Percentiles rank a stretch among this genome's conserved stretches.
Evolutionary conservation across 768 basidiomycete species (phyloP).

Genomic region (Leccinum longicurvipes): DNA sequence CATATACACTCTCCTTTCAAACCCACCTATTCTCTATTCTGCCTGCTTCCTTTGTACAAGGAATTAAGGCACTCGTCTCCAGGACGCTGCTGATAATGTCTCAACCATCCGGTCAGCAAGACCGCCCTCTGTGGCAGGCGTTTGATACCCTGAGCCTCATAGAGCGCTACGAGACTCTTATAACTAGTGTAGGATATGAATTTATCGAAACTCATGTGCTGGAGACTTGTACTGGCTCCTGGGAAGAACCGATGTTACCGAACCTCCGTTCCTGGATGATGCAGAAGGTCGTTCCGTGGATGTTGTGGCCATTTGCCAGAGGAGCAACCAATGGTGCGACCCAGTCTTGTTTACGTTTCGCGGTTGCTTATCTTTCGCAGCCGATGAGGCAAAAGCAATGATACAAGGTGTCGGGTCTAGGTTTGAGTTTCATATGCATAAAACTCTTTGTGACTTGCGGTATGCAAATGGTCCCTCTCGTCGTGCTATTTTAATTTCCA

Average conservation of each 20-base stretch:
- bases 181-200: constrained; percentile 82
- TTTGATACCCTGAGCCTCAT: constrained; percentile 73
- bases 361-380: constrained; percentile 32
- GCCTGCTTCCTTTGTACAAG: constrained; percentile 62
- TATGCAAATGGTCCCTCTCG: constrained; percentile 33
- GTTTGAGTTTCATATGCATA: constrained; percentile 92
- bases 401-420: constrained; percentile 74
- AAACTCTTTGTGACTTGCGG: constrained; percentile 85
- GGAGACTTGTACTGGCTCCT: constrained; percentile 62
- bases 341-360: neutral
- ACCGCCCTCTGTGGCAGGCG: constrained; percentile 48
- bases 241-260: constrained; percentile 63
- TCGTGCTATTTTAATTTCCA: neutral
- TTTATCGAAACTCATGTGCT: constrained; percentile 75
- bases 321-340: constrained; percentile 54
- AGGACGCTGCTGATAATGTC: constrained; percentile 43
- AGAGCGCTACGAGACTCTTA: constrained; percentile 79
- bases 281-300: constrained; percentile 78
- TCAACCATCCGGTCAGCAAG: constrained; percentile 28
- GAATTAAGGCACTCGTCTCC: constrained; percentile 65
- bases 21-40: constrained; percentile 71
- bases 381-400: constrained; percentile 68
- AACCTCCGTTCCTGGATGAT: constrained; percentile 74
- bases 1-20: constrained; percentile 69
- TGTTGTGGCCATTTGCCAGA: constrained; percentile 75